phyloP scores from a whole-genome alignment of 371 early-diverging fungal genomes.

The Homolaphlyctis polyrhiza region DNA sequence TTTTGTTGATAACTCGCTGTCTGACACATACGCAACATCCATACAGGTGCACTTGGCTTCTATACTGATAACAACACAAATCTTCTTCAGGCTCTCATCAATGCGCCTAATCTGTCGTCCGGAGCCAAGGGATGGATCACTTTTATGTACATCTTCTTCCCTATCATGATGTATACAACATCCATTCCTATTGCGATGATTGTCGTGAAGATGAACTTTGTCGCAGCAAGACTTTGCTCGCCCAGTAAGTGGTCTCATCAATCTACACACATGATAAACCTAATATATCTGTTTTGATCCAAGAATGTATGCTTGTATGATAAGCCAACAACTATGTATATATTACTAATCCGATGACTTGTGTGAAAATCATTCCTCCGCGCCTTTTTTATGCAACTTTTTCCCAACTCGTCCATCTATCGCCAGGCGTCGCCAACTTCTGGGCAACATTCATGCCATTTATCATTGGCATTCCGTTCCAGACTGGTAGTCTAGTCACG shows the following conservation, averaged over 20 bases:
- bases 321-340: neutral
- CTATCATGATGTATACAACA: constrained; percentile 31
- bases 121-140: constrained; percentile 9
- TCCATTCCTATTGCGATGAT: constrained; percentile 39
- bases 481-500: constrained; percentile 34
- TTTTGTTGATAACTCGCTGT: no score
- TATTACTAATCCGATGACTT: neutral
- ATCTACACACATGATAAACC: no score
- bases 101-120: constrained; percentile 5
- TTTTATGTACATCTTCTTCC: constrained; percentile 26
- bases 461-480: constrained; percentile 37
- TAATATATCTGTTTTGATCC: no score
- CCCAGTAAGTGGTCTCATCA: constrained; percentile 21
- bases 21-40: neutral
- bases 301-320: neutral
- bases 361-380: neutral
- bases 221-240: constrained; percentile 28
- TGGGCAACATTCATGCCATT: constrained; percentile 39
- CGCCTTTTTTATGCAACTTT: no score
- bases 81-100: constrained; percentile 14
- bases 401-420: no score
- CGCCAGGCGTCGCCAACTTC: constrained; percentile 34
- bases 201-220: constrained; percentile 31
- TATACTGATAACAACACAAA: constrained; percentile 10
- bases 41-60: constrained; percentile 21